Evolutionary conservation across 2,329 filamentous ascomycete species (phyloP).

Genomic region (Aspergillus sp.): DNA sequence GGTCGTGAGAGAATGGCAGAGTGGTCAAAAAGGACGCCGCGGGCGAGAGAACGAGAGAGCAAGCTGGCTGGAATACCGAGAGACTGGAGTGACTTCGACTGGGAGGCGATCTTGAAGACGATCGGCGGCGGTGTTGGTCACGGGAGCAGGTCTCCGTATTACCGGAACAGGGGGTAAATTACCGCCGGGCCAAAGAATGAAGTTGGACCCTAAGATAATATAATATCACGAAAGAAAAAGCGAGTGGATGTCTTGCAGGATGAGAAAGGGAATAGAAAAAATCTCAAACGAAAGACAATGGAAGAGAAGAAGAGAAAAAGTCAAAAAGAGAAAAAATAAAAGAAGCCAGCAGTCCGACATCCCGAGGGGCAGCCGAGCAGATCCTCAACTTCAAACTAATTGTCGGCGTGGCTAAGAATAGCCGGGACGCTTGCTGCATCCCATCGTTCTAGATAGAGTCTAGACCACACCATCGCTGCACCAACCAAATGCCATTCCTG

Average conservation of each 20-base stretch:
- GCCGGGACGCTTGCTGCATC: constrained; percentile 3
- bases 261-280: neutral
- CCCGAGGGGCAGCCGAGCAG: neutral
- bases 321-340: neutral
- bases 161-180: neutral
- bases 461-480: neutral
- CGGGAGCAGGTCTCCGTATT: constrained; percentile 14
- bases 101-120: constrained; percentile 8
- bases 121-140: constrained; percentile 13
- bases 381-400: neutral
- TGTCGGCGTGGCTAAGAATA: constrained; percentile 9
- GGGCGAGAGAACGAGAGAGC: neutral
- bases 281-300: neutral
- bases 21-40: neutral
- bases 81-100: constrained; percentile 3
- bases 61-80: constrained; percentile 10
- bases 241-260: neutral
- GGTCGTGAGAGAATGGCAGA: constrained; percentile 3
- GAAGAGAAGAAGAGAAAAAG: neutral
- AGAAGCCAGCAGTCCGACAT: neutral
- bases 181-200: neutral
- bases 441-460: constrained; percentile 5
- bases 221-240: neutral
- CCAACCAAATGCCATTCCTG: no score
- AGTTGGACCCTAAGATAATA: neutral